Percentiles rank a stretch among this genome's conserved stretches.
Evolutionary conservation across 345 rosid genomes (phyloP).

Genomic region (Brassica incana): DNA sequence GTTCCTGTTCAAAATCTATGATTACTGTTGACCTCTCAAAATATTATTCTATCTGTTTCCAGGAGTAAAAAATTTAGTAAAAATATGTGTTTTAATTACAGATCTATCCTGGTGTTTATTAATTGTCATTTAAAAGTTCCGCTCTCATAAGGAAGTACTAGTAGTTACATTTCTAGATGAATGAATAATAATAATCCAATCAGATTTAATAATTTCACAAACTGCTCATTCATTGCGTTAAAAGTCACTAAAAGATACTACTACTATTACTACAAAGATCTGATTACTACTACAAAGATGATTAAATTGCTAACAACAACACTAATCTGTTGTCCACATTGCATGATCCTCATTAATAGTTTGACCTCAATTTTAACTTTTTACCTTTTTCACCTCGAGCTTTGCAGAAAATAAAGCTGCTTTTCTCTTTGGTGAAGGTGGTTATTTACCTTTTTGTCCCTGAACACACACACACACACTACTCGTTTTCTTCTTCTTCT

Average conservation of each 20-base stretch:
- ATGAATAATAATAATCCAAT: too few relatives aligned
- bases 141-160: too few relatives aligned
- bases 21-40: neutral
- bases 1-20: neutral
- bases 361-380: neutral
- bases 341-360: neutral
- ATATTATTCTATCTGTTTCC: neutral
- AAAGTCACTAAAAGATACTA: too few relatives aligned
- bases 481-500: too few relatives aligned
- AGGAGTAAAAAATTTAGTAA: neutral
- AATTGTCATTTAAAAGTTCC: neutral
- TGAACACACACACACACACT: too few relatives aligned
- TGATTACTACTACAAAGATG: too few relatives aligned
- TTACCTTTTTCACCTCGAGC: slow-evolving; percentile 23
- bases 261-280: too few relatives aligned
- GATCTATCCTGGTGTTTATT: neutral
- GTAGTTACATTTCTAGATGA: too few relatives aligned
- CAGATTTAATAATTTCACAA: too few relatives aligned
- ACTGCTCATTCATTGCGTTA: too few relatives aligned
- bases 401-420: slow-evolving; percentile 23
- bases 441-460: too few relatives aligned
- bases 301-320: slow-evolving; percentile 34
- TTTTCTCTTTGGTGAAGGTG: too few relatives aligned
- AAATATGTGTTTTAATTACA: neutral
- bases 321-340: slow-evolving; percentile 1